Percentiles rank a stretch among this genome's conserved stretches.
These are phyloP conservation scores for Bonia amplexicaulis DNA, from an alignment of 176 grass and related monocot species.

Conservation along the genomic window DNA sequence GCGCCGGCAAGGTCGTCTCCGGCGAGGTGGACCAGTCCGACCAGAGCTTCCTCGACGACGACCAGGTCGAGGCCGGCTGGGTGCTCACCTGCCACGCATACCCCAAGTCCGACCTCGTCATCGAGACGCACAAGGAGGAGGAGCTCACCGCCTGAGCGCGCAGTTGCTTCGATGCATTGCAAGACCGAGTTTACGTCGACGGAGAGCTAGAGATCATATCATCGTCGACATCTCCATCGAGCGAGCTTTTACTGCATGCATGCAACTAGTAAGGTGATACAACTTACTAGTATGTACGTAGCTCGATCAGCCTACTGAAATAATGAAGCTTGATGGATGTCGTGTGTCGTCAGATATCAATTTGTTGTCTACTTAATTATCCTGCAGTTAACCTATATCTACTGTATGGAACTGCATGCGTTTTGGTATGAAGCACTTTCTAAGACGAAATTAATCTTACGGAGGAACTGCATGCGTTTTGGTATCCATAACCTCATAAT, in stretches of 20 bases:
- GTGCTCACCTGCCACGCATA: constrained; percentile 79
- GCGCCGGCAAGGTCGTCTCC: constrained; percentile 60
- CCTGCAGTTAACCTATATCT: background rate
- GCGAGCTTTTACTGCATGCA: background rate
- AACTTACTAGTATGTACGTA: background rate
- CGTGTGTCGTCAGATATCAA: background rate
- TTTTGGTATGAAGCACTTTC: too few relatives aligned
- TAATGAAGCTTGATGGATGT: background rate
- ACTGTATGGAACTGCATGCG: background rate
- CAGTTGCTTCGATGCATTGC: too few relatives aligned
- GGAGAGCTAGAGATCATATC: background rate
- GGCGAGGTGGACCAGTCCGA: constrained; percentile 69
- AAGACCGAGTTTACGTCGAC: background rate
- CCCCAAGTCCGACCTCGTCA: constrained; percentile 70
- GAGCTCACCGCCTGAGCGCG: constrained; percentile 40
- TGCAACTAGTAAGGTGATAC: background rate
- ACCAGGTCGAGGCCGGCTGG: constrained; percentile 43
- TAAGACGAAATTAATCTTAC: too few relatives aligned
- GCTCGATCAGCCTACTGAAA: too few relatives aligned
- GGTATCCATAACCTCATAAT: too few relatives aligned
- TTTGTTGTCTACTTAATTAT: too few relatives aligned
- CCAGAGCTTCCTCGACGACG: constrained; percentile 73
- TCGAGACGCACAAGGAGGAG: constrained; percentile 89
- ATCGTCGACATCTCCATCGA: too few relatives aligned
- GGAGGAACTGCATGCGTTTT: too few relatives aligned